These are phyloP conservation scores for Cutaneotrichosporon sp. DNA, from an alignment of 1,284 basidiomycete species.

Conservation along the genomic window DNA sequence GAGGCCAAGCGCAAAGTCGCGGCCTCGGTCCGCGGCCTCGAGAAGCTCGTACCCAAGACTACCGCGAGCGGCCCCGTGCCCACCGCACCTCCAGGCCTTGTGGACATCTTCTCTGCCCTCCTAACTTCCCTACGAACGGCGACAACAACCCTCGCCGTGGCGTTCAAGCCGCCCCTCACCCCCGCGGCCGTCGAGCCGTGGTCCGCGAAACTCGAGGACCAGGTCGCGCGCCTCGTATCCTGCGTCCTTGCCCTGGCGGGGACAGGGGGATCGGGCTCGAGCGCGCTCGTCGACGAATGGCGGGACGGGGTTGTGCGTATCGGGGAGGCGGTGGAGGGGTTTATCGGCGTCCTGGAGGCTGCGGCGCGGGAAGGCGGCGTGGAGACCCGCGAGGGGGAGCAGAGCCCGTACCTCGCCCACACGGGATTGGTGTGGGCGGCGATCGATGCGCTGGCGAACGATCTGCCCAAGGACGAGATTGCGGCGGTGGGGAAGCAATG, in stretches of 20 bases:
- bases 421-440: slow-evolving; percentile 43
- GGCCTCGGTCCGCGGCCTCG: background rate
- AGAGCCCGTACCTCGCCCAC: slow-evolving; percentile 34
- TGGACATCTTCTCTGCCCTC: slow-evolving; percentile 24
- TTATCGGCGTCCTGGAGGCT: slow-evolving; percentile 25
- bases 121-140: slow-evolving; percentile 24
- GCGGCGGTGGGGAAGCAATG: slow-evolving; percentile 28
- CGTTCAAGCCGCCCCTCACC: slow-evolving; percentile 43
- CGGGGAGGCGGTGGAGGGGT: slow-evolving; percentile 21
- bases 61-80: slow-evolving; percentile 1
- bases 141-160: slow-evolving; percentile 33
- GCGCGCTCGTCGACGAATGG: slow-evolving; percentile 33
- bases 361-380: slow-evolving; percentile 7
- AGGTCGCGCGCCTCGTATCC: slow-evolving; percentile 26
- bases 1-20: background rate
- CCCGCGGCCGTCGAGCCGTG: slow-evolving; percentile 22
- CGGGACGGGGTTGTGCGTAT: slow-evolving; percentile 23
- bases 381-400: slow-evolving; percentile 1
- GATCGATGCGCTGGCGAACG: slow-evolving; percentile 24
- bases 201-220: slow-evolving; percentile 33
- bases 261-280: background rate
- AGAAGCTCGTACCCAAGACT: background rate
- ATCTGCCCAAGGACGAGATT: slow-evolving; percentile 24
- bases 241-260: slow-evolving; percentile 28
- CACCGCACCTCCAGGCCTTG: slow-evolving; percentile 24